Conservation (phyloP, 306 rosid genomes). For the Calophaca sinica region DNA sequence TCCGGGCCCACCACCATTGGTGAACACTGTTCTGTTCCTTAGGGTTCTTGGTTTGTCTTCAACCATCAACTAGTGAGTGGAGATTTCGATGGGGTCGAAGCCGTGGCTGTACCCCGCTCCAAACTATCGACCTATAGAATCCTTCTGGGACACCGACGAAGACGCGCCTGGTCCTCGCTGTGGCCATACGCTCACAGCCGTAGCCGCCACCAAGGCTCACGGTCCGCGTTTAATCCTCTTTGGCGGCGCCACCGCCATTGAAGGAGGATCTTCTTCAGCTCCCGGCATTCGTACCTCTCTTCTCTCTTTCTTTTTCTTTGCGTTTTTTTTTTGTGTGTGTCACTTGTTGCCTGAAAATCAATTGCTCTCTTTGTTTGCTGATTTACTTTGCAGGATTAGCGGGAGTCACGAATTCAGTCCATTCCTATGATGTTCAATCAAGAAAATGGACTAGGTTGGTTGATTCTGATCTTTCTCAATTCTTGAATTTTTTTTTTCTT, state of each 20-base stretch:
- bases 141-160: conserved; percentile 87
- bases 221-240: conserved; percentile 93
- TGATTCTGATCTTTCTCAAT: conserved; percentile 29
- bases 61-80: neutral
- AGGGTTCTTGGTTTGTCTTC: conserved; percentile 40
- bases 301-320: neutral
- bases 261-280: conserved; percentile 88
- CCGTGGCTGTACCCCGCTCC: conserved; percentile 96
- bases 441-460: conserved; percentile 97
- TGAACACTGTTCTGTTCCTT: neutral
- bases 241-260: conserved; percentile 98
- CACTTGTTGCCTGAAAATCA: conserved; percentile 9
- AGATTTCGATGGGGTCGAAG: conserved; percentile 70
- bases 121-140: conserved; percentile 66
- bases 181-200: conserved; percentile 87
- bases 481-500: neutral
- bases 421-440: conserved; percentile 80
- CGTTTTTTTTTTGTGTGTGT: neutral
- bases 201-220: conserved; percentile 81
- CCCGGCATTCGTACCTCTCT: conserved; percentile 80
- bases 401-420: conserved; percentile 94
- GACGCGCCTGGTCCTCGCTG: conserved; percentile 98
- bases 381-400: conserved; percentile 69
- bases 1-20: conserved; percentile 58
- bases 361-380: neutral